Base-by-base conservation (phyloP, 2,329 filamentous ascomycete species). In the Phoma sp. region DNA sequence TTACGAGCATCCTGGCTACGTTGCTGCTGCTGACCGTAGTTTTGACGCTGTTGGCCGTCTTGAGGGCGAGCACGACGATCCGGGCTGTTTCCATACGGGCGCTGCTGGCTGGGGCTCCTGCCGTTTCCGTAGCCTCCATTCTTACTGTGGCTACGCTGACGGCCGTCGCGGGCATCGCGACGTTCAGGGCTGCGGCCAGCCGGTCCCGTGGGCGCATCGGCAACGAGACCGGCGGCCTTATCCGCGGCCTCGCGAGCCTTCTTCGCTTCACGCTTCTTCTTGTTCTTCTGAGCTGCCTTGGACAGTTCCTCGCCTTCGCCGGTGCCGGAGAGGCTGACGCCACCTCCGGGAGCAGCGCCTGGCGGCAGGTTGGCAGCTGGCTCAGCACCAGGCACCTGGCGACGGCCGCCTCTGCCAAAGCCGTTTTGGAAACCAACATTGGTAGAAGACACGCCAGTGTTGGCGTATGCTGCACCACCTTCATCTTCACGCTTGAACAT, bases 401-500 rank as follows among this genome's bases (percentile, higher is more conserved):
- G 89, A 66, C 91, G 88, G 38, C 84, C 84, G 59, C 77, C 86
- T 72, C 83, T 84, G 56, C 85, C 92, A 69, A 96, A 97, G n/a
- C 90, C 91, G 68, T 93, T 96, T 40, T 87, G 80, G 37, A 77
- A 76, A 28, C 79, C 77, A 20, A 84, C 67, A 42, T 70, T 72
- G n/a, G 64, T 73, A n/a, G 87, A 86, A 3, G 88, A 84, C 23
- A 87, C 84, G 23, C 91, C 92, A 61, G 95, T 93, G 75, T 90
- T 88, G 54, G 91, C 81, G 71, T 93, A 96, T 6, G 93, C 93
- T 7, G 90, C 90, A 47, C 95, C 95, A 46, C 95, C 95, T 77
- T 99, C 92, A 62, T 99, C 95, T 76, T 99, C 95, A 53, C 95
- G 92, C 83, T 96, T 96, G 82, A 98, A 99, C 66, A 95, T 91